These are phyloP conservation scores for Amorphotheca resinae DNA, from an alignment of 495 filamentous ascomycete species.

Conservation along the genomic window DNA sequence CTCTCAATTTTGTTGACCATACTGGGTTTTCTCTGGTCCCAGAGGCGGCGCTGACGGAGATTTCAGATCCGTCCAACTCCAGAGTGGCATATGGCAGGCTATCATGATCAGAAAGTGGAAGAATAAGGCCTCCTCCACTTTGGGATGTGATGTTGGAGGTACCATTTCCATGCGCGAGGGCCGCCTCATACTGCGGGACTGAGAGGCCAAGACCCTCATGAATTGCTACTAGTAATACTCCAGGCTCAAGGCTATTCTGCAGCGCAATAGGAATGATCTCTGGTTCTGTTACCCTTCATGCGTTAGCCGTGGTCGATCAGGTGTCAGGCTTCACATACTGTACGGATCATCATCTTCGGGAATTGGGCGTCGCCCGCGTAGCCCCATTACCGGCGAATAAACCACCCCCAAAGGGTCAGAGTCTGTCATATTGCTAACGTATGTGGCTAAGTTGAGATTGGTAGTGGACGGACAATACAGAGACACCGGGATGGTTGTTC, in stretches of 20 bases:
- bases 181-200: neutral
- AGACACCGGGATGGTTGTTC: neutral
- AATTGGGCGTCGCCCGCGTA: neutral
- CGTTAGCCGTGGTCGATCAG: neutral
- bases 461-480: neutral
- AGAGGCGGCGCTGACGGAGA: neutral
- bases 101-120: neutral
- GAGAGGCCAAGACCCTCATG: neutral
- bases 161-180: neutral
- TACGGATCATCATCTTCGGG: neutral
- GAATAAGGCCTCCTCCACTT: neutral
- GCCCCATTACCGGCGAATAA: neutral
- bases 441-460: neutral
- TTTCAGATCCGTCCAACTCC: neutral
- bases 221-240: neutral
- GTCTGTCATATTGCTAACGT: neutral
- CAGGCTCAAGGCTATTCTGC: neutral
- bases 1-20: neutral
- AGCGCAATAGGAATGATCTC: neutral
- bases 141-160: neutral
- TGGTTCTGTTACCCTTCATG: neutral
- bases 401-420: neutral
- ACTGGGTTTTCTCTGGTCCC: neutral
- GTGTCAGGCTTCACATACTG: neutral
- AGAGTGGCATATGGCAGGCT: neutral